Evolutionary conservation across 2,329 filamentous ascomycete species (phyloP).

Genomic region (Ophiostoma sp.): DNA sequence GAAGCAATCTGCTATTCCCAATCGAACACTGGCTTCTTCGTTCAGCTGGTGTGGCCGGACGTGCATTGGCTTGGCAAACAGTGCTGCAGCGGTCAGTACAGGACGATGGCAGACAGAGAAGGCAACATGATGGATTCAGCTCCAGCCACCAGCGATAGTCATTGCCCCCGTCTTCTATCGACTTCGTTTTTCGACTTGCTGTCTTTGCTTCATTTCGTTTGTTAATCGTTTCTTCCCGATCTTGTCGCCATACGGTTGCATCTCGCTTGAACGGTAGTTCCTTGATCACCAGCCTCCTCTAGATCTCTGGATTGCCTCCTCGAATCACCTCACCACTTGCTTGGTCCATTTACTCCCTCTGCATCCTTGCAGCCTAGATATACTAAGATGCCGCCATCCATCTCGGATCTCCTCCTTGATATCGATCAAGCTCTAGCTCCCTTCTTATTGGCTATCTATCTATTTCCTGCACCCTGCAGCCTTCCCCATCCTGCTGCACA

Average conservation of each 20-base stretch:
- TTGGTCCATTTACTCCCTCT: neutral
- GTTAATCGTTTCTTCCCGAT: neutral
- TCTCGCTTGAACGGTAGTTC: no score
- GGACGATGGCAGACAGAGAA: neutral
- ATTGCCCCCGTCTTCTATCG: neutral
- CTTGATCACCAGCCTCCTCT: no score
- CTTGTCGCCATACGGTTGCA: no score
- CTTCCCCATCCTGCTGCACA: neutral
- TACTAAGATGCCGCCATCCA: no score
- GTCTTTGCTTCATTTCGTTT: neutral
- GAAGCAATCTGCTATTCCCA: neutral
- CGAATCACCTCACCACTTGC: no score
- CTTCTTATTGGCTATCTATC: neutral
- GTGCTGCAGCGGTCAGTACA: neutral
- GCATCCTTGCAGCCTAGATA: no score
- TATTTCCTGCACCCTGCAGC: constrained; percentile 4
- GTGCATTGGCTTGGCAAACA: constrained; percentile 1
- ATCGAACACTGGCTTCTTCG: neutral
- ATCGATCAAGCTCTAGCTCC: neutral
- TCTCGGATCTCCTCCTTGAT: neutral
- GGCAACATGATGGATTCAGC: neutral
- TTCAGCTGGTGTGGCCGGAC: neutral
- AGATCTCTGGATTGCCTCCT: no score
- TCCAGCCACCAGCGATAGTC: neutral
- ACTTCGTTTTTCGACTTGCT: neutral